phyloP scores from a whole-genome alignment of 768 basidiomycete genomes.

The Lactifluus hygrophoroides region DNA sequence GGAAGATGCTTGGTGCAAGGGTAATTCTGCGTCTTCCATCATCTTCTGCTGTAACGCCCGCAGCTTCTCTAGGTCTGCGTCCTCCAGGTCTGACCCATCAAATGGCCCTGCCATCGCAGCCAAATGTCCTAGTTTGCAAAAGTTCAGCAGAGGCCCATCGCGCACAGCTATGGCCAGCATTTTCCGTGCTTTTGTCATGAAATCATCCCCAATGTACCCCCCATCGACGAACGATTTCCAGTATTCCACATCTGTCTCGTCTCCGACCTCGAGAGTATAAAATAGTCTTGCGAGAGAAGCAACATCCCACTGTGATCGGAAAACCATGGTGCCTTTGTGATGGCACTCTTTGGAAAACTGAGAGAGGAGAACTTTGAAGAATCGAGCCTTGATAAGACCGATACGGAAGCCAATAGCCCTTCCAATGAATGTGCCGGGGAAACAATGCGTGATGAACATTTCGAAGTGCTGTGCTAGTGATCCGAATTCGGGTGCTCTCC shows the following conservation, averaged over 20 bases:
- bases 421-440: not conserved
- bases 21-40: not conserved
- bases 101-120: not conserved
- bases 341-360: not conserved
- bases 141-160: constrained; percentile 9
- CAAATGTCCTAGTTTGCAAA: constrained; percentile 1
- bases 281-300: constrained; percentile 1
- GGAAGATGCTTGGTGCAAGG: not conserved
- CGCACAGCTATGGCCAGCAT: not conserved
- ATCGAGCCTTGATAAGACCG: not conserved
- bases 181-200: not conserved
- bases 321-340: not conserved
- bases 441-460: not conserved
- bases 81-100: not conserved
- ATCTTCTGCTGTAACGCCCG: not conserved
- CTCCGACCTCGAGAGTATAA: not conserved
- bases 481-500: constrained; percentile 4
- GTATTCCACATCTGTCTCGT: not conserved
- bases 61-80: not conserved
- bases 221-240: not conserved
- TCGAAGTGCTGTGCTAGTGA: not conserved
- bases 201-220: not conserved
- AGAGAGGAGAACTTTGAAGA: not conserved
- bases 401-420: not conserved
- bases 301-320: constrained; percentile 6